phyloP scores from a whole-genome alignment of 2,329 filamentous ascomycete genomes.

The Venturia effusa region DNA sequence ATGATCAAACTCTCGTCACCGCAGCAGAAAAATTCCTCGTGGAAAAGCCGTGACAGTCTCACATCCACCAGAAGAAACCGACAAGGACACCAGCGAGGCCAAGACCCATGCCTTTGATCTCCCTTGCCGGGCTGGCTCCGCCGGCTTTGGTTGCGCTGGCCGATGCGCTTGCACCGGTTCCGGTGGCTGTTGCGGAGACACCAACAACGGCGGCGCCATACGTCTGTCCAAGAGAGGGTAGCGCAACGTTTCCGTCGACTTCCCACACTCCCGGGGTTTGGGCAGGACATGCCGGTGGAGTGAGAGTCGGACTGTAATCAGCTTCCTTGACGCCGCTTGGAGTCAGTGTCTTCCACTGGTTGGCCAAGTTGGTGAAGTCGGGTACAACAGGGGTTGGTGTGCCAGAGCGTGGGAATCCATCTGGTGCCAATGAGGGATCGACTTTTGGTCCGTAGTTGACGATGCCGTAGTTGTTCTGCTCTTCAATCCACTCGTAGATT shows the following conservation, averaged over 20 bases:
- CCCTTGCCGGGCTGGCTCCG: background rate
- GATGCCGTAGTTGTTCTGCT: constrained; percentile 72
- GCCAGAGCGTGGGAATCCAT: constrained; percentile 59
- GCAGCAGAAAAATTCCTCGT: background rate
- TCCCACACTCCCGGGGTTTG: constrained; percentile 62
- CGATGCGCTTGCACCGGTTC: background rate
- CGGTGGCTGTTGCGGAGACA: constrained; percentile 13
- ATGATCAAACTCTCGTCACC: background rate
- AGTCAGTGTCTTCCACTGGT: constrained; percentile 61
- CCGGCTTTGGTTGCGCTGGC: constrained; percentile 1
- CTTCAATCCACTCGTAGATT: constrained; percentile 84
- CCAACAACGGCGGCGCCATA: constrained; percentile 16
- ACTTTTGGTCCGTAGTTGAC: constrained; percentile 60
- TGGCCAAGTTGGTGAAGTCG: constrained; percentile 68
- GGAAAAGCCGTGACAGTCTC: background rate
- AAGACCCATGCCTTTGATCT: constrained; percentile 4
- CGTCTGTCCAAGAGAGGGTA: constrained; percentile 16
- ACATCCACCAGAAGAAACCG: constrained; percentile 6
- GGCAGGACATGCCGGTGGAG: constrained; percentile 58
- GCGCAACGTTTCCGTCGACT: constrained; percentile 36
- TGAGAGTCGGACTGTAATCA: constrained; percentile 52
- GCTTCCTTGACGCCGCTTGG: constrained; percentile 58
- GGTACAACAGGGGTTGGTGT: constrained; percentile 62
- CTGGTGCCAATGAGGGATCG: constrained; percentile 43
- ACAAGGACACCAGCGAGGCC: constrained; percentile 1